phyloP scores from a whole-genome alignment of 306 rosid genomes.

The Pterocarpus santalinus region DNA sequence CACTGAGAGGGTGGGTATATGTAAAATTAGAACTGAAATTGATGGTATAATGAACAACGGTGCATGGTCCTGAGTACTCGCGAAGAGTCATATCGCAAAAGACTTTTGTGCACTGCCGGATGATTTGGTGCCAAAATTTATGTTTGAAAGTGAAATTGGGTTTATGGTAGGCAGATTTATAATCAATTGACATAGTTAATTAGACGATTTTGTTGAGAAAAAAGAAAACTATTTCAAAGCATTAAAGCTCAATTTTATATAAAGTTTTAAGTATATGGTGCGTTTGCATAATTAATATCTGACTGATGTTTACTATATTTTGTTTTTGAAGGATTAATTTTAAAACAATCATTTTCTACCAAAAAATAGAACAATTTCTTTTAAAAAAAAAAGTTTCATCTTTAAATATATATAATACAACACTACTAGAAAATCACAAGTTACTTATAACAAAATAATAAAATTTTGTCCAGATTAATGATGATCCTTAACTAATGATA shows the following conservation, averaged over 20 bases:
- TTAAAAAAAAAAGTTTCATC: too few relatives aligned
- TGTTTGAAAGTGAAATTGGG: constrained; percentile 37
- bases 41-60: constrained; percentile 36
- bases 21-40: constrained; percentile 23
- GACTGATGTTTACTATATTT: neutral
- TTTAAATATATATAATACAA: too few relatives aligned
- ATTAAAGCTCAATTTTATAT: neutral
- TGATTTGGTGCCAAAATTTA: constrained; percentile 44
- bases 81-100: constrained; percentile 32
- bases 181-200: constrained; percentile 10
- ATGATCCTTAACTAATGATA: too few relatives aligned
- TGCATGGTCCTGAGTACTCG: constrained; percentile 34
- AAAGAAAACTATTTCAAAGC: neutral
- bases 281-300: neutral
- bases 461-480: too few relatives aligned
- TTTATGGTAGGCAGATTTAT: neutral
- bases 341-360: too few relatives aligned
- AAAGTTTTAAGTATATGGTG: neutral
- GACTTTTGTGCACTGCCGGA: constrained; percentile 45
- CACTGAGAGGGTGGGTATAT: constrained; percentile 8
- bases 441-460: too few relatives aligned
- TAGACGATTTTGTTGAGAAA: neutral
- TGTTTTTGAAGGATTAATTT: too few relatives aligned
- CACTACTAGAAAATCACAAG: too few relatives aligned
- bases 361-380: too few relatives aligned